Conservation (phyloP, 306 rosid genomes). For the Rosa lucieae region DNA sequence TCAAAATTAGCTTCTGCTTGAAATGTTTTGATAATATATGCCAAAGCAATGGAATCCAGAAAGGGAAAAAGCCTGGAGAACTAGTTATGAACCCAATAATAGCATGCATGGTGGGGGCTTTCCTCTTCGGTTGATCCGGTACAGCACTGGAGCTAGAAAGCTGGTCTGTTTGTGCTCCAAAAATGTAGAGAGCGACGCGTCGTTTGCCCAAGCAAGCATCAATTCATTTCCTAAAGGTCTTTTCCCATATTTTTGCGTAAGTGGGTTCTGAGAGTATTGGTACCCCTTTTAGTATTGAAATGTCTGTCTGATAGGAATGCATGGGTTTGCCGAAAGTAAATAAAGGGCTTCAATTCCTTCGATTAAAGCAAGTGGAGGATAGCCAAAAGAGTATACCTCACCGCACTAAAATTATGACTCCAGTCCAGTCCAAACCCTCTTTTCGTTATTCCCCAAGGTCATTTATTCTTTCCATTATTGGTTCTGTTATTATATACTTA, state of each 20-base stretch:
- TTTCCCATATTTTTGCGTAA: neutral
- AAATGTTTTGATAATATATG: neutral
- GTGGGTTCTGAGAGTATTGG: neutral
- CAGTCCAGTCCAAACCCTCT: conserved; percentile 22
- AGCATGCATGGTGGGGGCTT: neutral
- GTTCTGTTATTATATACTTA: neutral
- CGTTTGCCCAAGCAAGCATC: neutral
- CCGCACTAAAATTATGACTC: conserved; percentile 18
- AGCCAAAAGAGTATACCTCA: neutral
- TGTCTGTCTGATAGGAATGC: conserved; percentile 2
- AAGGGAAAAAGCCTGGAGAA: neutral
- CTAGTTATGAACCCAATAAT: neutral
- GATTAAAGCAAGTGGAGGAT: conserved; percentile 37
- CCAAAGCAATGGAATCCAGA: neutral
- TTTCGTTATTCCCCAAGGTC: conserved; percentile 32
- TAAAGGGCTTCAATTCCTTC: conserved; percentile 38
- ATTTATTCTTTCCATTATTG: conserved; percentile 29
- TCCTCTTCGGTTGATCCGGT: neutral
- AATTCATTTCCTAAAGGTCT: neutral
- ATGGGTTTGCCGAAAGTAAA: conserved; percentile 35
- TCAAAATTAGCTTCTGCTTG: neutral
- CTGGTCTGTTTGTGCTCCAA: neutral
- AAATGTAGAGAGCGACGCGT: neutral
- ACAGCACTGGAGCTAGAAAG: neutral
- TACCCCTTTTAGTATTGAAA: neutral